Evolutionary conservation across 139 green algal genomes (phyloP).

Genomic region (Auxenochlorella pyrenoidosa): DNA sequence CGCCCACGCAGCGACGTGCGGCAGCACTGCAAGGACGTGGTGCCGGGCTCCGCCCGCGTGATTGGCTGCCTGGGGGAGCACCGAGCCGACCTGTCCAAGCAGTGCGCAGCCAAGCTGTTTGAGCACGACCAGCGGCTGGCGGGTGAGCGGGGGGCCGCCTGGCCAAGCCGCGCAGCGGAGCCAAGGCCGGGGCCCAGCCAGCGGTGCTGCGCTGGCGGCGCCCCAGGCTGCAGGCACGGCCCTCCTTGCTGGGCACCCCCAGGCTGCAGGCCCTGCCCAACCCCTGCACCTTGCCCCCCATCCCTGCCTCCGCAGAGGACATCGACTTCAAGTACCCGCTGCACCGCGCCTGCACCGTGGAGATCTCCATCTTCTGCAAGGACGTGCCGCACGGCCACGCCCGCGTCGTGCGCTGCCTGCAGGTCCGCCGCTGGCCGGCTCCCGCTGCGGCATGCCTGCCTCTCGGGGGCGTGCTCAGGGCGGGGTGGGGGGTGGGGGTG

Average conservation of each 20-base stretch:
- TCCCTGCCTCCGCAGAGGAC: background rate
- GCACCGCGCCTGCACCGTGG: conserved; percentile 75
- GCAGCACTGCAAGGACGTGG: background rate
- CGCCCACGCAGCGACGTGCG: conserved; percentile 12
- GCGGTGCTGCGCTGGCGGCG: too few species aligned
- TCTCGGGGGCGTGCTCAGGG: too few species aligned
- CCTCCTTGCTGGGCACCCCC: too few species aligned
- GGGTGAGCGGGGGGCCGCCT: background rate
- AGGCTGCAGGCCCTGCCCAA: too few species aligned
- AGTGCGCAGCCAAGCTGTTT: conserved; percentile 81
- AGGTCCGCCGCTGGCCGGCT: background rate
- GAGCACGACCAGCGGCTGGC: conserved; percentile 75
- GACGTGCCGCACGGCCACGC: conserved; percentile 78
- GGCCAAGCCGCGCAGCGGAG: too few species aligned
- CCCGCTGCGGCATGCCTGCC: too few species aligned
- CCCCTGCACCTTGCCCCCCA: background rate
- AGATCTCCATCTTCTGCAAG: conserved; percentile 79
- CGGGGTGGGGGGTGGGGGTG: background rate
- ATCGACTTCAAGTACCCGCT: conserved; percentile 87
- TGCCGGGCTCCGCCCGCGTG: conserved; percentile 81
- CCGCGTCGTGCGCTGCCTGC: conserved; percentile 70
- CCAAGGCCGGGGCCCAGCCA: too few species aligned
- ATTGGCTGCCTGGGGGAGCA: conserved; percentile 84
- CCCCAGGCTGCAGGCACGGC: too few species aligned
- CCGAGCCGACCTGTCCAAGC: conserved; percentile 64